These are phyloP conservation scores for Auriscalpium orientale DNA, from an alignment of 768 basidiomycete species.

Conservation along the genomic window DNA sequence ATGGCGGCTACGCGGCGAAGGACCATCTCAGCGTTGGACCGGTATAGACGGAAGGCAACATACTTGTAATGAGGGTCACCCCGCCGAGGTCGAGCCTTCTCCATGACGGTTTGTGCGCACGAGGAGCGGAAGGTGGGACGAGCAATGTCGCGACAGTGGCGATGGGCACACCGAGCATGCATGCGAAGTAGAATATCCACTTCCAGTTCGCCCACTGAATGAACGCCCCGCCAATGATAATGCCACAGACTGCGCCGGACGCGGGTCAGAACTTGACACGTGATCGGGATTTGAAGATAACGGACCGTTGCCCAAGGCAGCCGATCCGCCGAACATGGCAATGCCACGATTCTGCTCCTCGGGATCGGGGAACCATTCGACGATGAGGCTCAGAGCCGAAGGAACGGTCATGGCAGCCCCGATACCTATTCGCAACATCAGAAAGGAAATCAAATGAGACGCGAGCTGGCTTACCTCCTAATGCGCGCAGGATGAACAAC, in stretches of 20 bases:
- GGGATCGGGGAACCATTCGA: slow-evolving; percentile 38
- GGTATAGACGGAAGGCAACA: not conserved
- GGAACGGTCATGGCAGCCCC: slow-evolving; percentile 38
- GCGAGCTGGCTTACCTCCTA: not conserved
- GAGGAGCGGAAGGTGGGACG: slow-evolving; percentile 23
- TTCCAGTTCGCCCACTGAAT: slow-evolving; percentile 29
- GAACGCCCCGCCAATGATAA: slow-evolving; percentile 31
- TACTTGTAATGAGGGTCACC: slow-evolving; percentile 28
- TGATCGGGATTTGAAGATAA: not conserved
- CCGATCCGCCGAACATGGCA: slow-evolving; percentile 8
- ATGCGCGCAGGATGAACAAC: not conserved
- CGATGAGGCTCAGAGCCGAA: slow-evolving; percentile 33
- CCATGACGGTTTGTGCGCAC: slow-evolving; percentile 13
- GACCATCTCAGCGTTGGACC: too few species aligned
- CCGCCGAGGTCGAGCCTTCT: slow-evolving; percentile 25
- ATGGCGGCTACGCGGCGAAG: slow-evolving; percentile 17
- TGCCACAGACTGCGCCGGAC: slow-evolving; percentile 7
- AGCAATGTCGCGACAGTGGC: slow-evolving; percentile 22
- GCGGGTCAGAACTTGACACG: not conserved
- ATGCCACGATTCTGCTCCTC: slow-evolving; percentile 35
- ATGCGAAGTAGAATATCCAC: slow-evolving; percentile 42
- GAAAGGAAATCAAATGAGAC: not conserved
- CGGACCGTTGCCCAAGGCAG: not conserved
- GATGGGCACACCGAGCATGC: slow-evolving; percentile 25
- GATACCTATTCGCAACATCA: not conserved